Evolutionary conservation across 78 protist species (phyloP), one percentile per base, ranked within the genome.

Genomic region (Tieghemostelium lacteum): DNA sequence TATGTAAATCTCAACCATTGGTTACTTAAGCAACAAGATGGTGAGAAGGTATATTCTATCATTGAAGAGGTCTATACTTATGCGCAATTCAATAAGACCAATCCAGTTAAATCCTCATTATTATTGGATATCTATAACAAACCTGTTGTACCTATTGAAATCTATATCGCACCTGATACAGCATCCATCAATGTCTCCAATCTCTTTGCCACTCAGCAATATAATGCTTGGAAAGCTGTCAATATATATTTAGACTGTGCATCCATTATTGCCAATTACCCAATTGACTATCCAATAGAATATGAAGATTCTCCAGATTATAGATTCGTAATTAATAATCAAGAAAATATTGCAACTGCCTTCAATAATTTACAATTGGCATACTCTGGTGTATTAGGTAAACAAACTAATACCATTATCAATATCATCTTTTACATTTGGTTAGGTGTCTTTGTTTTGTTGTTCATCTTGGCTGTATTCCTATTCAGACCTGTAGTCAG

Each of bases 151-250:
- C 37, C 28, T 31, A 37, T 80, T 17, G 20, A 31, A 14, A 40
- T 80, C 8, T 57, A 69, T 16, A 7, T 80, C 28, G 33, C 26
- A 7, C 55, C 77, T 19, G 3, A 40, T 31, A 50, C 22, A 34
- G 24, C 24, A 2, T 29, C 60, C 24, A 28, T 24, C 1, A n/a
- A 26, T 2, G 19, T 5, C 19, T 26, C 1, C 31, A 57, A 57
- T 17, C 17, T 22, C 17, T 16, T 57, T 16, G 8, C 4, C 17
- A 24, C 26, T 29, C 73, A 64, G 39, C 0, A 17, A n/a, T 83
- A 69, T 33, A 83, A 83, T 58, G 64, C 52, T 5, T 83, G 78
- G 80, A 83, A 83, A 45, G 91, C 78, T 31, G 91, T 45, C 6
- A 83, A 83, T 33, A 28, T 50, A 0, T 83, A 58, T 19, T 26